Evolutionary conservation across 192 early-diverging fungal genomes (phyloP).

Genomic region (Diversispora epigaea): DNA sequence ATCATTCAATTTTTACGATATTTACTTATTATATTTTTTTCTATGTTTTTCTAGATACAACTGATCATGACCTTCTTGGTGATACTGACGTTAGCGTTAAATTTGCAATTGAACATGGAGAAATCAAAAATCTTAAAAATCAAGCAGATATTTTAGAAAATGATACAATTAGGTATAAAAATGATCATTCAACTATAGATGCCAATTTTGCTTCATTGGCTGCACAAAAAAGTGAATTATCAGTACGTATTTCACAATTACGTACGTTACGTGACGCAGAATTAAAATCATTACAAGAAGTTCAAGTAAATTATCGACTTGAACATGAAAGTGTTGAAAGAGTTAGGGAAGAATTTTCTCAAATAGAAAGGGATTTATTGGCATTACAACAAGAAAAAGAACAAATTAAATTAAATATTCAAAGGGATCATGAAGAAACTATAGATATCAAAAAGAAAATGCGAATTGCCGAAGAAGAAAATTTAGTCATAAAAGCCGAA

Average conservation of each 20-base stretch:
- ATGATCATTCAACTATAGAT: slow-evolving; percentile 55
- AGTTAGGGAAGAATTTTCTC: slow-evolving; percentile 48
- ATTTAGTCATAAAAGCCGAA: slow-evolving; percentile 46
- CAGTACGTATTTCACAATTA: slow-evolving; percentile 54
- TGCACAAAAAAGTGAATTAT: slow-evolving; percentile 64
- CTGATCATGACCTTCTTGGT: slow-evolving; percentile 41
- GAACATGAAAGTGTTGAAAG: slow-evolving; percentile 47
- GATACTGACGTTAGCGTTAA: slow-evolving; percentile 44
- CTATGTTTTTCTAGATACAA: not conserved
- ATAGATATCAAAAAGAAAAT: slow-evolving; percentile 45
- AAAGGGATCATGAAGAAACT: slow-evolving; percentile 49
- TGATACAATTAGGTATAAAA: slow-evolving; percentile 54
- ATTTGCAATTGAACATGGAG: slow-evolving; percentile 58
- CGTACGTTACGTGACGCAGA: slow-evolving; percentile 64
- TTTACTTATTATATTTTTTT: too few relatives aligned
- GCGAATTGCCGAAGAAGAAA: slow-evolving; percentile 52
- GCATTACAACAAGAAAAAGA: slow-evolving; percentile 50
- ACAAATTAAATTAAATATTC: slow-evolving; percentile 45
- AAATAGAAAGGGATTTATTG: slow-evolving; percentile 51
- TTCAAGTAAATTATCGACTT: slow-evolving; percentile 50
- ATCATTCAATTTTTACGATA: too few relatives aligned
- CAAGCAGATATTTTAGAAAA: slow-evolving; percentile 56
- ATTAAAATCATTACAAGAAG: slow-evolving; percentile 52
- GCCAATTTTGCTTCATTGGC: slow-evolving; percentile 57
- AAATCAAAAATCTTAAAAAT: slow-evolving; percentile 59